phyloP scores from a whole-genome alignment of 805 yeast species.

The Ascoidea tarda region DNA sequence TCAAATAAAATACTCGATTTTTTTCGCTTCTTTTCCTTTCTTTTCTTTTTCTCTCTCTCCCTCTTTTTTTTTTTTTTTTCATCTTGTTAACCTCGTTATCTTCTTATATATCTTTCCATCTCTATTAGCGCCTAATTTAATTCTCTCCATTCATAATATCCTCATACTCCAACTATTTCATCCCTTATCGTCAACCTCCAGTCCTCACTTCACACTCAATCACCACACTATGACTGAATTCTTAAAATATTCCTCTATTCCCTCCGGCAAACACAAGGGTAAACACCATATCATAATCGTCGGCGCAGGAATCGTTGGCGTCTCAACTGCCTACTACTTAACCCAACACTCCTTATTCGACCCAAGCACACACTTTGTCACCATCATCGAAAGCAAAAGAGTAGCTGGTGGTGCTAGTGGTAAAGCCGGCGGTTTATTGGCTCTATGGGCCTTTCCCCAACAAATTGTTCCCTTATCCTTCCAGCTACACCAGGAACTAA shows the following conservation, averaged over 20 bases:
- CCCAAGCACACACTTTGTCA: constrained; percentile 60
- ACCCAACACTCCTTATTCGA: constrained; percentile 74
- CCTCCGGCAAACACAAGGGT: constrained; percentile 20
- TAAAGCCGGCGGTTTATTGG: constrained; percentile 91
- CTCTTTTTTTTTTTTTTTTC: no score
- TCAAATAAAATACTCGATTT: no score
- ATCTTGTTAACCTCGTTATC: no score
- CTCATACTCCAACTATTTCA: no score
- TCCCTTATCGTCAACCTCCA: background rate
- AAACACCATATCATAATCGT: constrained; percentile 72
- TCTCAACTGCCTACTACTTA: constrained; percentile 82
- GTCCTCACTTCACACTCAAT: background rate
- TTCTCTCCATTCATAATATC: no score
- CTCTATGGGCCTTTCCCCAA: constrained; percentile 94
- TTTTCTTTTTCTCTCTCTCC: no score
- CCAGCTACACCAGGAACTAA: constrained; percentile 68
- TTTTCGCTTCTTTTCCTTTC: no score
- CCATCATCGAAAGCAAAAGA: constrained; percentile 75
- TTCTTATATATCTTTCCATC: no score
- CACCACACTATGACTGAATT: background rate
- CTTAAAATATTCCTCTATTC: constrained; percentile 6
- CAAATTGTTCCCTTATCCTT: constrained; percentile 85
- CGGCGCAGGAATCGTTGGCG: constrained; percentile 95
- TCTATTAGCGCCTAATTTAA: no score
- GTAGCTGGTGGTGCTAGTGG: constrained; percentile 98